Percentiles rank a stretch among this genome's conserved stretches.
These are phyloP conservation scores for Dissophora globulifera DNA, from an alignment of 192 early-diverging fungal species.

Conservation along the genomic window DNA sequence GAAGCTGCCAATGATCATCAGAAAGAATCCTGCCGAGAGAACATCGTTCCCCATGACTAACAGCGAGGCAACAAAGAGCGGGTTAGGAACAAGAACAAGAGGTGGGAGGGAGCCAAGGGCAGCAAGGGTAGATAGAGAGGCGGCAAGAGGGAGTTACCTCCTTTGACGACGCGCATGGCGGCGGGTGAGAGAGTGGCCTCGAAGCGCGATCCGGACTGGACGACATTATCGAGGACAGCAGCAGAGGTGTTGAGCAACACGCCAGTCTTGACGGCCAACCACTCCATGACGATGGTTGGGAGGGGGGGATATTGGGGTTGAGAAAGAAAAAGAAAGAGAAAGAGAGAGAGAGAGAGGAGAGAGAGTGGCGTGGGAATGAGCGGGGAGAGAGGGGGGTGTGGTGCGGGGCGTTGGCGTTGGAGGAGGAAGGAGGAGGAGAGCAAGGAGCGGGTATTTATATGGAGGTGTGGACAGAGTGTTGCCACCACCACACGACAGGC, in stretches of 20 bases:
- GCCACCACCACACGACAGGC: too few relatives aligned
- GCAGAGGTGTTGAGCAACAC: slow-evolving; percentile 39
- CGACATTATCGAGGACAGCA: slow-evolving; percentile 39
- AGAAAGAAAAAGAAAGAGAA: not conserved
- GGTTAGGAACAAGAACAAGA: not conserved
- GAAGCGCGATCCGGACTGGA: slow-evolving; percentile 25
- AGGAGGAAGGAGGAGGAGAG: not conserved
- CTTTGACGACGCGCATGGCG: slow-evolving; percentile 44
- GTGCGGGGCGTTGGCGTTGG: too few relatives aligned
- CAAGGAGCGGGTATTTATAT: not conserved
- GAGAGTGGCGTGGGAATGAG: too few relatives aligned
- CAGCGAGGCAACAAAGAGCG: not conserved
- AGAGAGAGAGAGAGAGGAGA: not conserved
- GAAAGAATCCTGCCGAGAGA: slow-evolving; percentile 48
- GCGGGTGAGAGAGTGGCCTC: slow-evolving; percentile 48
- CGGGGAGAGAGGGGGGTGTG: not conserved
- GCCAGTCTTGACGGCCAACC: slow-evolving; percentile 39
- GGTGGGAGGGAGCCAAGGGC: not conserved
- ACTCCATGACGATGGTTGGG: slow-evolving; percentile 29
- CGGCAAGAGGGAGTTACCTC: slow-evolving; percentile 12
- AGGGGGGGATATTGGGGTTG: not conserved
- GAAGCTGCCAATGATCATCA: slow-evolving; percentile 46
- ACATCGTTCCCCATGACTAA: slow-evolving; percentile 51
- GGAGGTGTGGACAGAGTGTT: too few relatives aligned
- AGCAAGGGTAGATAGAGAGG: not conserved